Evolutionary conservation across 805 yeast species (phyloP).

Genomic region (Spathaspora arborariae): DNA sequence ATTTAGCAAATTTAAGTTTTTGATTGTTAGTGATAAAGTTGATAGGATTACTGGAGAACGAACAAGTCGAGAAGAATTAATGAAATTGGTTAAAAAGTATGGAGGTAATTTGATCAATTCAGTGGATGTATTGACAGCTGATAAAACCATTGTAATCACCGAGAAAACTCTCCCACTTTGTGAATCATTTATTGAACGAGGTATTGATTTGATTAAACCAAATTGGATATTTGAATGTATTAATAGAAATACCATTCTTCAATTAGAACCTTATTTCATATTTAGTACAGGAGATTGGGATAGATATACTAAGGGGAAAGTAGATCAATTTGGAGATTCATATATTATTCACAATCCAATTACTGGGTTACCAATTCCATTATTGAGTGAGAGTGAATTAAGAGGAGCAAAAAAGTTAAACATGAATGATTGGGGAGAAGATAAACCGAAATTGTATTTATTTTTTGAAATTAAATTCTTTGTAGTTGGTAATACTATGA

Average conservation of each 20-base stretch:
- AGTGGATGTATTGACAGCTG: conserved; percentile 7
- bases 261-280: conserved; percentile 60
- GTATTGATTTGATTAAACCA: conserved; percentile 62
- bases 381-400: conserved; percentile 1
- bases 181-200: conserved; percentile 25
- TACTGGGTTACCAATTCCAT: conserved; percentile 9
- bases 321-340: conserved; percentile 66
- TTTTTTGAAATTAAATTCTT: conserved; percentile 34
- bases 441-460: conserved; percentile 23
- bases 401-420: conserved; percentile 9
- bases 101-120: conserved; percentile 46
- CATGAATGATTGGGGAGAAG: conserved; percentile 10
- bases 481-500: conserved; percentile 16
- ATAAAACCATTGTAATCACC: conserved; percentile 8
- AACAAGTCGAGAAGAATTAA: conserved; percentile 32
- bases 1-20: conserved; percentile 45
- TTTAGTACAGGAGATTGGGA: conserved; percentile 34
- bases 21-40: conserved; percentile 51
- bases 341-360: conserved; percentile 26
- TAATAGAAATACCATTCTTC: conserved; percentile 34
- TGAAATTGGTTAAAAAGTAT: conserved; percentile 33
- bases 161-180: conserved; percentile 20
- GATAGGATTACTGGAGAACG: conserved; percentile 19
- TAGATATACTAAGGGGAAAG: conserved; percentile 24
- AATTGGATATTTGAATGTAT: conserved; percentile 73